phyloP scores from a whole-genome alignment of 73 alveolate species.

The Paramecium tetraurelia region DNA sequence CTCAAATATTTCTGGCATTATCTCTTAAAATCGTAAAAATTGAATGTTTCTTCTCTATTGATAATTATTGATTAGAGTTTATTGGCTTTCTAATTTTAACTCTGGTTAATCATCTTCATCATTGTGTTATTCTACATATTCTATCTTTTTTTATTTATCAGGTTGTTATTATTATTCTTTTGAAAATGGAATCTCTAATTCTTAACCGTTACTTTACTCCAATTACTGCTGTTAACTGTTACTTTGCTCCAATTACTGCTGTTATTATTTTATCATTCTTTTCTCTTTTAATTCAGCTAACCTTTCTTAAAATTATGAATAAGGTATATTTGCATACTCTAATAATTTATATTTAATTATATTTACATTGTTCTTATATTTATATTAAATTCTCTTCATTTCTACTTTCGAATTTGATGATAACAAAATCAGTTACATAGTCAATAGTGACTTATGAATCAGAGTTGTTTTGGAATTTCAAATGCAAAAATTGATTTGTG shows the following conservation, averaged over 20 bases:
- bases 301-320: neutral
- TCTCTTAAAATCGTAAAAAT: neutral
- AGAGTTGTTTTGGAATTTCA: neutral
- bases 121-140: neutral
- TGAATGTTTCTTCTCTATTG: neutral
- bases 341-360: neutral
- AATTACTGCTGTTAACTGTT: neutral
- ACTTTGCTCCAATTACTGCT: neutral
- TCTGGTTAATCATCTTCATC: slow-evolving; percentile 35
- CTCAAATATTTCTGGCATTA: slow-evolving; percentile 21
- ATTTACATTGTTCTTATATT: neutral
- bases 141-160: neutral
- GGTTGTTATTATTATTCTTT: neutral
- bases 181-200: neutral
- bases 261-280: neutral
- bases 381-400: neutral
- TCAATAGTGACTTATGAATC: neutral
- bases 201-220: neutral
- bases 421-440: neutral
- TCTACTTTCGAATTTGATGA: neutral
- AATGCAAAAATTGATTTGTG: neutral
- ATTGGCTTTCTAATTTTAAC: neutral
- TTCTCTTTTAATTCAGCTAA: neutral
- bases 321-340: slow-evolving; percentile 21
- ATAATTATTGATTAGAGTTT: neutral